A percentile compares a stretch with the other conserved stretches of the same genome.
Evolutionary conservation across 257 asterid species (phyloP).

Genomic region (Solanum pennellii): DNA sequence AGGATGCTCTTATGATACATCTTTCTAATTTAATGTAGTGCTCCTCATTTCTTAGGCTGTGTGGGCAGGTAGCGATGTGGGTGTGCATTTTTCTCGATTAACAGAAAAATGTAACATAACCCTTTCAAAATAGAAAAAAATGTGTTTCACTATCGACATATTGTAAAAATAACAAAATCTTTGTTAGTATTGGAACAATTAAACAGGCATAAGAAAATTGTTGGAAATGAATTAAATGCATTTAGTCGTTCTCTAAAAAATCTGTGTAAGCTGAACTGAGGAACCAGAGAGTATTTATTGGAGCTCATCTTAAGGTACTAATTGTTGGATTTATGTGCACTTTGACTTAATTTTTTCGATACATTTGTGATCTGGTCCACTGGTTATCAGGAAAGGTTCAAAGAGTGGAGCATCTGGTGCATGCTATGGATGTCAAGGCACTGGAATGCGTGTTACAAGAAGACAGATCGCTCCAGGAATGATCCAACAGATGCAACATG

Average conservation of each 20-base stretch:
- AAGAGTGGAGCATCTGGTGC: slow-evolving; percentile 27
- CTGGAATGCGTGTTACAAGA: slow-evolving; percentile 23
- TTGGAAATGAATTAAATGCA: background rate
- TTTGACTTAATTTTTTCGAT: background rate
- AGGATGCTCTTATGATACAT: background rate
- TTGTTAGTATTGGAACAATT: background rate
- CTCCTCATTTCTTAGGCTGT: background rate
- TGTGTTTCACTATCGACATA: background rate
- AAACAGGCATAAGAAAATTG: background rate
- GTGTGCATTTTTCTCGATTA: background rate
- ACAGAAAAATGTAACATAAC: background rate
- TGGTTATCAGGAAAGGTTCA: slow-evolving; percentile 35
- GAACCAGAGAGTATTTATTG: background rate
- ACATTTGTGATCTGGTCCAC: background rate
- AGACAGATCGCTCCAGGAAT: slow-evolving; percentile 31
- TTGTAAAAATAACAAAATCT: background rate
- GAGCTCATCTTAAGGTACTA: background rate
- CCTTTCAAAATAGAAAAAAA: background rate
- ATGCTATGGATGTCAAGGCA: slow-evolving; percentile 46
- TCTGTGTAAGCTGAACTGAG: background rate
- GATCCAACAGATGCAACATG: slow-evolving; percentile 37
- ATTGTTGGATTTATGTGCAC: background rate
- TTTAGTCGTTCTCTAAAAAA: background rate
- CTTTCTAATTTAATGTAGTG: background rate
- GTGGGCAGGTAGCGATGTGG: background rate